phyloP scores from a whole-genome alignment of 2,329 filamentous ascomycete genomes.

The Sporothrix pseudoabietina region DNA sequence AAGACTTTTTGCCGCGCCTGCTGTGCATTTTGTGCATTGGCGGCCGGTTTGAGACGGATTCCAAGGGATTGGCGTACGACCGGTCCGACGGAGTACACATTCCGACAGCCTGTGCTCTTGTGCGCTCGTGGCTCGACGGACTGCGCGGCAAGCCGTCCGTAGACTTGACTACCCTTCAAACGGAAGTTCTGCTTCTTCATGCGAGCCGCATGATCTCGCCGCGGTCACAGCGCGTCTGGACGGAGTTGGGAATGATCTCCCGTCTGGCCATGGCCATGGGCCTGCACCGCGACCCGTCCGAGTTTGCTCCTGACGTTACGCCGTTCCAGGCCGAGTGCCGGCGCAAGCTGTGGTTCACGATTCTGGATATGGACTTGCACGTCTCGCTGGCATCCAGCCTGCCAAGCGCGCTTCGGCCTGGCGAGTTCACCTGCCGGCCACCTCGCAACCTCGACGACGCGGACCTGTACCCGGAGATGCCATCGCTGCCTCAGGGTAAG shows the following conservation, averaged over 20 bases:
- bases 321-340: conserved; percentile 57
- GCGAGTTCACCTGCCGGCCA: conserved; percentile 56
- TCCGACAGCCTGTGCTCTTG: conserved; percentile 58
- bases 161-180: conserved; percentile 57
- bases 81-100: conserved; percentile 58
- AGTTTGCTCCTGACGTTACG: conserved; percentile 51
- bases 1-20: conserved; percentile 54
- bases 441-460: conserved; percentile 57
- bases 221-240: conserved; percentile 56
- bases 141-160: conserved; percentile 56
- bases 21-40: conserved; percentile 57
- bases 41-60: conserved; percentile 55
- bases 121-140: conserved; percentile 56
- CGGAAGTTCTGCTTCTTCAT: conserved; percentile 56
- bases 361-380: conserved; percentile 60
- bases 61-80: conserved; percentile 54
- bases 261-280: conserved; percentile 63
- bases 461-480: conserved; percentile 53
- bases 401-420: conserved; percentile 54
- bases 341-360: conserved; percentile 59
- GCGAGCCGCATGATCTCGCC: conserved; percentile 54
- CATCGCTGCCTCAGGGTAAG: conserved; percentile 51
- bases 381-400: conserved; percentile 56
- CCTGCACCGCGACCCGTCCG: conserved; percentile 58
- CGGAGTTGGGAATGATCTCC: conserved; percentile 57